Evolutionary conservation across 345 rosid genomes (phyloP).

Genomic region (Boechera divaricarpa): DNA sequence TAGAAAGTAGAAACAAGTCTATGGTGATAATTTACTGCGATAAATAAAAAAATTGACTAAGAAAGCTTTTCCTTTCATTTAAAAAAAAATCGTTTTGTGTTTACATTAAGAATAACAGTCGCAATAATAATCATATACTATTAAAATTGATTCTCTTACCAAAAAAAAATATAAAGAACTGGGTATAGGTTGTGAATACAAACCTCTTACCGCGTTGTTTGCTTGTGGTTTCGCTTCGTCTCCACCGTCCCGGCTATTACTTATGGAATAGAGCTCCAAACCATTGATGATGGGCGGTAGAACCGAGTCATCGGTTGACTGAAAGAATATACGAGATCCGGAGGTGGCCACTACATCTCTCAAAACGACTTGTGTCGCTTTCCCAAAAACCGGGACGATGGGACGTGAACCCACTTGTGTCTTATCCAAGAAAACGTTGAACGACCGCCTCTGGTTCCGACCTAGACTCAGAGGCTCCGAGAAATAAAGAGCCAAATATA

Average conservation of each 20-base stretch:
- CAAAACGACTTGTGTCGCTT: slow-evolving; percentile 34
- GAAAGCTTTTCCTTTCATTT: no score
- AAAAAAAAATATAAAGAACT: no score
- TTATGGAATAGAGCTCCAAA: slow-evolving; percentile 36
- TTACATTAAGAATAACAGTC: no score
- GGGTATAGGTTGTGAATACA: no score
- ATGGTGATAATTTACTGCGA: no score
- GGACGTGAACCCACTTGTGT: slow-evolving; percentile 27
- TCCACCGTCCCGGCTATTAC: slow-evolving; percentile 14
- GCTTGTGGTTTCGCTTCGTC: no score
- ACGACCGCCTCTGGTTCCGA: slow-evolving; percentile 34
- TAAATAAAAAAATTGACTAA: no score
- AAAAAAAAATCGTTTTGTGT: no score
- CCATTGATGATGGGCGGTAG: slow-evolving; percentile 35
- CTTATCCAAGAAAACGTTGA: slow-evolving; percentile 32
- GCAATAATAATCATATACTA: no score
- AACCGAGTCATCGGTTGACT: slow-evolving; percentile 32
- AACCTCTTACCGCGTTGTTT: no score
- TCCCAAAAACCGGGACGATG: slow-evolving; percentile 32
- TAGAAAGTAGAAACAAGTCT: no score
- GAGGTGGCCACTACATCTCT: slow-evolving; percentile 31
- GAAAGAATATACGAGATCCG: slow-evolving; percentile 17
- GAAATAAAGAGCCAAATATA: slow-evolving; percentile 34
- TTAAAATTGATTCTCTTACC: no score
- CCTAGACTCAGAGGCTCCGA: slow-evolving; percentile 36